phyloP scores from a whole-genome alignment of 768 basidiomycete species.

The Calocybe indica region DNA sequence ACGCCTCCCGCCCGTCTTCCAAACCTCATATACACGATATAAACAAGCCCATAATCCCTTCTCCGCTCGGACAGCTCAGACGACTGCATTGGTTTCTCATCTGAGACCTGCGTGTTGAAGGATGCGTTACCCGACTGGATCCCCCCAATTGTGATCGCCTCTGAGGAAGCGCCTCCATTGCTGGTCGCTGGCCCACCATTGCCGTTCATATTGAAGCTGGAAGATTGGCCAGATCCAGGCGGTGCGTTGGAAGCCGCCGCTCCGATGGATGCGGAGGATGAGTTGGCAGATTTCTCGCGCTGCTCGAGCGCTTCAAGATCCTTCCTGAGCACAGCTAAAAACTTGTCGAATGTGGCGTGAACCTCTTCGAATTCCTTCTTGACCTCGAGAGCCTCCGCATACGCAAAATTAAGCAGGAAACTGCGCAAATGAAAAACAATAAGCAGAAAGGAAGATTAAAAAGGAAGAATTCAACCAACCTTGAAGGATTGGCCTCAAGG shows the following conservation, averaged over 20 bases:
- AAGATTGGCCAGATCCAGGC: not conserved
- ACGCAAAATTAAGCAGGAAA: conserved; percentile 87
- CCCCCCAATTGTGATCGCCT: conserved; percentile 13
- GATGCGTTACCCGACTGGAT: conserved; percentile 32
- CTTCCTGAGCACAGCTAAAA: conserved; percentile 58
- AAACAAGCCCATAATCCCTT: conserved; percentile 72
- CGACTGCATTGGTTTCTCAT: conserved; percentile 45
- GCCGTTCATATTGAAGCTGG: not conserved
- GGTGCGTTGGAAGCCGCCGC: conserved; percentile 7
- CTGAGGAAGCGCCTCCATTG: not conserved
- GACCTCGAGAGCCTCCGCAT: conserved; percentile 67
- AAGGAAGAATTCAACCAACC: conserved; percentile 32
- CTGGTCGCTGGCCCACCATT: not conserved
- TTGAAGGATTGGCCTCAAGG: conserved; percentile 80
- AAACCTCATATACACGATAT: conserved; percentile 93
- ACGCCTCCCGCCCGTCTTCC: conserved; percentile 83
- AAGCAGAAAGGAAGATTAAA: not conserved
- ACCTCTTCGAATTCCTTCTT: conserved; percentile 56
- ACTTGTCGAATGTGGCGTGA: conserved; percentile 65
- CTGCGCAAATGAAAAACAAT: conserved; percentile 29
- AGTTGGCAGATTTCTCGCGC: conserved; percentile 28
- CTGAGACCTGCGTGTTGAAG: conserved; percentile 44
- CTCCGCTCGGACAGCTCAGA: conserved; percentile 54
- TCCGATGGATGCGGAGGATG: conserved; percentile 16
- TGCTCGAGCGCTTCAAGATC: conserved; percentile 60